Base-by-base conservation (phyloP, 176 grass and related monocot species). In the Avena insularis region DNA sequence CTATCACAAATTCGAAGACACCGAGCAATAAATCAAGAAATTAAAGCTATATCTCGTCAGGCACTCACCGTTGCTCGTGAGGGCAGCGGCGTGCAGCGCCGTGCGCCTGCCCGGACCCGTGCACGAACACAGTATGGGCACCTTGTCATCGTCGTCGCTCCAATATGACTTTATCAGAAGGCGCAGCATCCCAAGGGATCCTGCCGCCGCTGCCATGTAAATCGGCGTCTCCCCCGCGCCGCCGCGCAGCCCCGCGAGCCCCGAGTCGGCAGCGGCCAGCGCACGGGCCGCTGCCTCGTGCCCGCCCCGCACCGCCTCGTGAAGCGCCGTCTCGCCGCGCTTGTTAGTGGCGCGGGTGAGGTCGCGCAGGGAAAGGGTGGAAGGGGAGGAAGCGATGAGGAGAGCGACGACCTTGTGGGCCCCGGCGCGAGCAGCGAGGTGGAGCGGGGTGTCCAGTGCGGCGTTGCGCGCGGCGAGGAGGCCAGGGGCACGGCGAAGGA, bases 321-420 rank as follows among this genome's bases (percentile, higher is more conserved):
- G 93, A 12, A 95, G 85, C 27, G 90, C 87, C 51, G 90, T 95
- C 84, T 95, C 84, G 63, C 93, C 93, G 29, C 82, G 83, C 53
- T 54, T 71, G 68, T 93, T 93, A 0, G 40, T 91, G 61, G 84
- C 82, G 62, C 88, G 60, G 27, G 82, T 64, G 43, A 89, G 35
- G 19, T 19, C 79, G 27, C 50, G 69, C 82, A 82, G 79, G 40
- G 12, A 70, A 4, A 36, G 8, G 12, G 70, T 1, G 16, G 63
- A 46, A 1, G 71, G 46, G 31, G 61, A 78, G 17, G 83, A 63
- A 17, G 71, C 74, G 58, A 88, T 10, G 53, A 90, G 82, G 71
- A 90, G 69, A 13, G 83, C 58, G 21, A 82, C 88, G 20, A 88
- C 71, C 81, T 85, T 81, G 62, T 77, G 81, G 4, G 85, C 85